These are phyloP conservation scores for Globisporangium ultimum DNA, from an alignment of 352 stramenopile genomes.

Conservation along the genomic window DNA sequence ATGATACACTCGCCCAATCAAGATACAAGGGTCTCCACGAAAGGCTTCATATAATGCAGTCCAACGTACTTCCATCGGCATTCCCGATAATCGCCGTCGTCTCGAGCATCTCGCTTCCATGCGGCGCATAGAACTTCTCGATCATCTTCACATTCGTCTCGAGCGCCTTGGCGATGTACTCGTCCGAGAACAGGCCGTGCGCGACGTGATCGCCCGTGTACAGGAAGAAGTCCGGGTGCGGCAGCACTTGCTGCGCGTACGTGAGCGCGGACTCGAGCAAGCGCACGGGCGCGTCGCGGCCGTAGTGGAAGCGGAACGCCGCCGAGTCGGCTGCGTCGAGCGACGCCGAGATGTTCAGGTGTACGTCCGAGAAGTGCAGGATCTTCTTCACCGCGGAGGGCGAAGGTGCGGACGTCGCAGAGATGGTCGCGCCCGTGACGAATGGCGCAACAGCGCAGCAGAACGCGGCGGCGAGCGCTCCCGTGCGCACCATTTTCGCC, in stretches of 20 bases:
- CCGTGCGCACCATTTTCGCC: no score
- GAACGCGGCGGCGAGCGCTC: background rate
- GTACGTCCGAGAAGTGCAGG: conserved; percentile 84
- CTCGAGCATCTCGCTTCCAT: conserved; percentile 29
- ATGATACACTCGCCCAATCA: background rate
- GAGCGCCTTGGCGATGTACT: conserved; percentile 58
- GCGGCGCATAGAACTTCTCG: conserved; percentile 62
- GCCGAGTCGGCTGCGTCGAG: conserved; percentile 33
- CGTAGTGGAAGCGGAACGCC: conserved; percentile 43
- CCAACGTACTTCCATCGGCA: conserved; percentile 54
- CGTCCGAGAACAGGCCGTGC: conserved; percentile 58
- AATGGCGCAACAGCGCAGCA: background rate
- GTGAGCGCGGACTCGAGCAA: conserved; percentile 68
- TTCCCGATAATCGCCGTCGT: conserved; percentile 81
- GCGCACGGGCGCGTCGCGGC: conserved; percentile 42
- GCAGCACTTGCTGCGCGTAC: conserved; percentile 54
- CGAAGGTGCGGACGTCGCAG: background rate
- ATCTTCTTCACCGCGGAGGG: conserved; percentile 30
- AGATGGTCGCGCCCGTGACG: background rate
- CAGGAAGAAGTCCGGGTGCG: conserved; percentile 64
- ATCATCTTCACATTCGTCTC: conserved; percentile 63
- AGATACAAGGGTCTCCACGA: background rate
- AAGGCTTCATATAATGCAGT: no score
- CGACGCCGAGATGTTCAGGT: conserved; percentile 68
- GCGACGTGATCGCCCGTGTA: conserved; percentile 80